Conservation (phyloP, 306 rosid species). For the Delonix regia region DNA sequence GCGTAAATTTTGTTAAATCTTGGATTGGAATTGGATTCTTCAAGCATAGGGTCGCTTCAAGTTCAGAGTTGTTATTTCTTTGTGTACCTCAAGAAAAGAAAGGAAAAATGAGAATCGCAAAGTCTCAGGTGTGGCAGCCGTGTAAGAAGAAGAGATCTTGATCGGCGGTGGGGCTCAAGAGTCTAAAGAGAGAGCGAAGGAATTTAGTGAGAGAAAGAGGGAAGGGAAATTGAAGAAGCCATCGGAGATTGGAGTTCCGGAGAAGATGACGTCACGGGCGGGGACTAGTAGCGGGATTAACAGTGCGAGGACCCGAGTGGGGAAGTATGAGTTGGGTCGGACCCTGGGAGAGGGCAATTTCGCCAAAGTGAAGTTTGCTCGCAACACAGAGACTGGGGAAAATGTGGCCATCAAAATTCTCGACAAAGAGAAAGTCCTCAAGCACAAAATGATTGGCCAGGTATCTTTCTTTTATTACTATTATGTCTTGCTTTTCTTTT, state of each 20-base stretch:
- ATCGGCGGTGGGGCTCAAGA: conserved; percentile 2
- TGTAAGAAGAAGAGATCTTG: conserved; percentile 88
- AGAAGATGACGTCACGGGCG: conserved; percentile 55
- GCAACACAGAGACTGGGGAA: conserved; percentile 59
- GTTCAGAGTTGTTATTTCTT: neutral
- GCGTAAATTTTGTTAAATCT: neutral
- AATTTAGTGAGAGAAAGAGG: neutral
- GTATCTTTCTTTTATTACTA: neutral
- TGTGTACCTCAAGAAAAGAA: neutral
- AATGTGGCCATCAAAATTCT: conserved; percentile 83
- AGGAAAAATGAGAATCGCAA: conserved; percentile 61
- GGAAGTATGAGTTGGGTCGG: conserved; percentile 82
- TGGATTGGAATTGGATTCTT: neutral
- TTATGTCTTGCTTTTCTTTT: neutral
- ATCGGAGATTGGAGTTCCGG: neutral
- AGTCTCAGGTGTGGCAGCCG: conserved; percentile 95
- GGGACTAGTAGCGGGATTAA: neutral
- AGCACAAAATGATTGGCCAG: conserved; percentile 95
- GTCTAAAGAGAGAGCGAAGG: neutral
- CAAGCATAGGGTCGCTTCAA: neutral
- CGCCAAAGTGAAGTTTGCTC: conserved; percentile 87
- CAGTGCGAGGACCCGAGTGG: conserved; percentile 58
- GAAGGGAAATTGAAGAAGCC: neutral
- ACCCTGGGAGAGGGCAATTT: conserved; percentile 94
- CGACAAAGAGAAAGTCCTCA: conserved; percentile 81